A percentile compares a stretch with the other conserved stretches of the same genome.
phyloP scores from a whole-genome alignment of 257 asterid genomes.

The Fraxinus cuspidata region DNA sequence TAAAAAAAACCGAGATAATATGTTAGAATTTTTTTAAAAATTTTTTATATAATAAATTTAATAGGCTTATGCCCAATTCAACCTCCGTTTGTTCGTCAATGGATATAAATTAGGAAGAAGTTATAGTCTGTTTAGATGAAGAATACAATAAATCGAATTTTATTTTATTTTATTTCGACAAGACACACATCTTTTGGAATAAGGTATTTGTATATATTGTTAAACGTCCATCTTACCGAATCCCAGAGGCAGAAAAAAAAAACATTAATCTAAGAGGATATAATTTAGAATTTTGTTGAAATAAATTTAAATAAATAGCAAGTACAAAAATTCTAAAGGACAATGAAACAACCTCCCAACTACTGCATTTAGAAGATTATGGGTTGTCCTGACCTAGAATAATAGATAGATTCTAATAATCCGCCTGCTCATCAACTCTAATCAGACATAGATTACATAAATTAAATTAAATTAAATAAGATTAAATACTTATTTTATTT shows the following conservation, averaged over 20 bases:
- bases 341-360: slow-evolving; percentile 7
- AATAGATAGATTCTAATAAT: neutral
- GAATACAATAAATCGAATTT: too few relatives aligned
- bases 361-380: neutral
- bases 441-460: neutral
- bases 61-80: too few relatives aligned
- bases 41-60: too few relatives aligned
- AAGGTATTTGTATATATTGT: neutral
- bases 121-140: too few relatives aligned
- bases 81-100: too few relatives aligned
- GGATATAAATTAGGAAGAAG: too few relatives aligned
- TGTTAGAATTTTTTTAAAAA: too few relatives aligned
- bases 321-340: slow-evolving; percentile 6
- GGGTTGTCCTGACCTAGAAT: neutral
- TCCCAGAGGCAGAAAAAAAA: neutral
- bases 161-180: too few relatives aligned
- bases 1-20: too few relatives aligned
- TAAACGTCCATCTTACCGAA: neutral
- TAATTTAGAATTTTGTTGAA: neutral
- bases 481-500: neutral
- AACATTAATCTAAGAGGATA: neutral
- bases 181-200: neutral
- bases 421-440: neutral
- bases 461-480: neutral
- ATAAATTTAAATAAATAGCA: neutral